Base-by-base conservation (phyloP, 2,329 filamentous ascomycete genomes). In the Colletotrichum echinochloae region DNA sequence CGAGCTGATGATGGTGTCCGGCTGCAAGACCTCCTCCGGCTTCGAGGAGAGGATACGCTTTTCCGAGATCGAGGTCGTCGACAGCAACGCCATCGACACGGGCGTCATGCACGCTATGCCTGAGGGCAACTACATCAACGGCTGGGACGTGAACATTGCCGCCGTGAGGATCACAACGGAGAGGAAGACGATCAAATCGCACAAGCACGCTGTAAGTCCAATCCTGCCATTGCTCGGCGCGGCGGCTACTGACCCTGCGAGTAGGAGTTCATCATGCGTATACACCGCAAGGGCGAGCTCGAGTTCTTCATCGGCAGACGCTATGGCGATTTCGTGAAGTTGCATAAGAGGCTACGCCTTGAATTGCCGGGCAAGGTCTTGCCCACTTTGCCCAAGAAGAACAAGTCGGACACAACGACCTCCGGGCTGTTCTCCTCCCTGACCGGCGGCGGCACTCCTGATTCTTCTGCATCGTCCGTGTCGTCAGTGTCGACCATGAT, bases 1-100 rank as follows among this genome's bases (percentile, higher is more conserved):
- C 14, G 96, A 99, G 85, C 86, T 99, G 72, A 99, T 99, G 96
- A 98, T 99, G 94, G 96, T 99, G 11, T 98, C 95, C 9, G 96
- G 96, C 46, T 92, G 99, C 68, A 94, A 93, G 41, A 99, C 96
- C 1, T 94, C 96, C 5, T 98, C 95, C 5, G 96, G 96, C 2
- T 99, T 98, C 79, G 96, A 99, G 81, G 96, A 99, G 84, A 90
- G 96, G 68, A 98, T 99, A 78, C 90, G 94, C 60, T 99, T 99
- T 79, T 94, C 94, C 1, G 96, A 99, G 82, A 92, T 99, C 82
- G 96, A 99, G 78, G 94, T 98, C 30, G 94, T 99, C 35, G 96
- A 99, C 78, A 90, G 94, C 73, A 93, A 94, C 65, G 95, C 96
- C 52, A 97, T 97, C 77, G 95, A 98, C 70, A 92, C 94, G 28